Evolutionary conservation across 306 rosid genomes (phyloP).

Genomic region (Sicyos edulis): DNA sequence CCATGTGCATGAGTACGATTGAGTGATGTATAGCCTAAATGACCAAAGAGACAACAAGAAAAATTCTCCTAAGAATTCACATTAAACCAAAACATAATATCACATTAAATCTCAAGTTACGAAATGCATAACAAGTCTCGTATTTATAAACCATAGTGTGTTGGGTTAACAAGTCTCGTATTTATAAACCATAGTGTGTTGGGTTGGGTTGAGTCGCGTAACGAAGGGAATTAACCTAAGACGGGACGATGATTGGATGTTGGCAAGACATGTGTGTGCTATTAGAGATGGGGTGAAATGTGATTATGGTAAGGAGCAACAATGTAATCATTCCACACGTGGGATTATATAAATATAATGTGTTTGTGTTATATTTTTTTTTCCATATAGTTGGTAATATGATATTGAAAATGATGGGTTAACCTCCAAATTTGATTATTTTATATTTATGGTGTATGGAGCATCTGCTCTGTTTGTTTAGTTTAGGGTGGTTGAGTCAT

Average conservation of each 20-base stretch:
- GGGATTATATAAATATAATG: background rate
- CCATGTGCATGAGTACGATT: conserved; percentile 10
- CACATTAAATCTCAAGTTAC: too few relatives aligned
- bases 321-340: conserved; percentile 15
- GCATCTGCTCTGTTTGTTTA: background rate
- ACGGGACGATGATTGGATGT: background rate
- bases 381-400: background rate
- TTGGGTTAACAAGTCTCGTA: too few relatives aligned
- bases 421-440: background rate
- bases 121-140: too few relatives aligned
- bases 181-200: too few relatives aligned
- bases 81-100: too few relatives aligned
- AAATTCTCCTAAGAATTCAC: too few relatives aligned
- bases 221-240: too few relatives aligned
- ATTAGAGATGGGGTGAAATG: background rate
- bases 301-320: background rate
- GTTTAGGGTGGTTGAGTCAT: background rate
- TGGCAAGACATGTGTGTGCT: background rate
- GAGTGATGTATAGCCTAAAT: too few relatives aligned
- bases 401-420: conserved; percentile 8
- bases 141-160: too few relatives aligned
- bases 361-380: background rate
- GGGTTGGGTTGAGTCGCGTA: too few relatives aligned
- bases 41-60: too few relatives aligned
- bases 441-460: background rate